Evolutionary conservation across 225 moss, liverwort and hornwort genomes (phyloP).

Genomic region (Antitrichia curtipendula): DNA sequence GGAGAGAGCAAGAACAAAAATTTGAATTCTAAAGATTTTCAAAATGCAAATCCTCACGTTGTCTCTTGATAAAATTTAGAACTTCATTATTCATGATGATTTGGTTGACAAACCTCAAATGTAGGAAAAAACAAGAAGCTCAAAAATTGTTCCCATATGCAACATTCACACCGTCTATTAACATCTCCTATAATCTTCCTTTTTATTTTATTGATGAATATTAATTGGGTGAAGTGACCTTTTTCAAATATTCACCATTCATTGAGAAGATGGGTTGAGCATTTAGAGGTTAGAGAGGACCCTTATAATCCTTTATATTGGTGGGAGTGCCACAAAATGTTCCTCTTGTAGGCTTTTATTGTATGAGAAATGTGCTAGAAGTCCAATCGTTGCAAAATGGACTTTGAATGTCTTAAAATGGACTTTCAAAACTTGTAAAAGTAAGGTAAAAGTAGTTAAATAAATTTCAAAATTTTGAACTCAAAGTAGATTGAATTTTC

Average conservation of each 20-base stretch:
- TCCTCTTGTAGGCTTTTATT: neutral
- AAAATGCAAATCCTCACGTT: neutral
- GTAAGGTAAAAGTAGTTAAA: neutral
- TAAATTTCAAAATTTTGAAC: no score
- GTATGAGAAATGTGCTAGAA: neutral
- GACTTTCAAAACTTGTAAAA: no score
- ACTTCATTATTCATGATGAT: neutral
- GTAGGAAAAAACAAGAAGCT: neutral
- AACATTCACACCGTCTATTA: rapidly evolving
- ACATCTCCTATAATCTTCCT: neutral
- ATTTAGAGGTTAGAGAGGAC: neutral
- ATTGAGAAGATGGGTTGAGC: neutral
- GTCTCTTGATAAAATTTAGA: neutral
- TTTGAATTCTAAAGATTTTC: neutral
- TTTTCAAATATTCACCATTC: neutral
- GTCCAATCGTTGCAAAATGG: neutral
- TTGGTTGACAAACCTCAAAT: neutral
- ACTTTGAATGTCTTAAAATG: no score
- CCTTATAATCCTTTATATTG: neutral
- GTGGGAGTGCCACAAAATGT: neutral
- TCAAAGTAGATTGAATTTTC: neutral
- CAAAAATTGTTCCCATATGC: rapidly evolving
- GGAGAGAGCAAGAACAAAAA: neutral
- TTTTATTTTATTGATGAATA: neutral
- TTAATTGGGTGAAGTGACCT: neutral